Evolutionary conservation across 2,329 filamentous ascomycete species (phyloP), one percentile per base, ranked within the genome.

Genomic region (Trichoderma breve): DNA sequence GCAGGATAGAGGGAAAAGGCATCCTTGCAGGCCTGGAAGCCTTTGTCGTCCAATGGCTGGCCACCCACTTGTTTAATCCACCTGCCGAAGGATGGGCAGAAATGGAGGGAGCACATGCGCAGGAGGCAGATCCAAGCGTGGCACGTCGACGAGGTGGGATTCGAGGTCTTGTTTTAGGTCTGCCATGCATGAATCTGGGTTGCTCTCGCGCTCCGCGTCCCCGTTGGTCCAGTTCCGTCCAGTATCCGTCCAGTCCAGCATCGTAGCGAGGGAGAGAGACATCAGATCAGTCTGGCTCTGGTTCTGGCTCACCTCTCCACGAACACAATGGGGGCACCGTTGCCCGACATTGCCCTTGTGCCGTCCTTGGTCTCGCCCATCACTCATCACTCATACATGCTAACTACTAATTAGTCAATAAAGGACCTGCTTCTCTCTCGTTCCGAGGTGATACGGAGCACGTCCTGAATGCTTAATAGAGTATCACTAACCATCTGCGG

Each of bases 51-150:
- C 70, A 66, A 66, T 66, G 39, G 70, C 62, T 30, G 18, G 43
- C 15, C 70, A 71, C 53, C 62, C 70, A 67, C 61, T 32, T n/a
- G 14, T 3, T 12, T 7, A 4, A 36, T 62, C 70, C 30, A 55
- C 55, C 67, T 67, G 70, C 71, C 71, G 60, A 64, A 66, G 66
- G 71, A 61, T 71, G 30, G 61, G 58, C 32, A 69, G 65, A 61
- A 39, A 26, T 58, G 32, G 61, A 21, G 51, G 43, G 39, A 64
- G 58, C 68, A 71, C 60, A 64, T 57, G 58, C 68, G 51, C 68
- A 71, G 30, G 30, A 36, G 71, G 67, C 71, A 73, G 62, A 71
- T 73, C 68, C 68, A 71, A 60, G 57, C 71, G 51, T 65, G 71
- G 15, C 53, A 11, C 18, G 53, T 28, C 24, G 28, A 30, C 9